These are phyloP conservation scores for Scedosporium boydii DNA, from an alignment of 2,329 filamentous ascomycete species.

Conservation along the genomic window DNA sequence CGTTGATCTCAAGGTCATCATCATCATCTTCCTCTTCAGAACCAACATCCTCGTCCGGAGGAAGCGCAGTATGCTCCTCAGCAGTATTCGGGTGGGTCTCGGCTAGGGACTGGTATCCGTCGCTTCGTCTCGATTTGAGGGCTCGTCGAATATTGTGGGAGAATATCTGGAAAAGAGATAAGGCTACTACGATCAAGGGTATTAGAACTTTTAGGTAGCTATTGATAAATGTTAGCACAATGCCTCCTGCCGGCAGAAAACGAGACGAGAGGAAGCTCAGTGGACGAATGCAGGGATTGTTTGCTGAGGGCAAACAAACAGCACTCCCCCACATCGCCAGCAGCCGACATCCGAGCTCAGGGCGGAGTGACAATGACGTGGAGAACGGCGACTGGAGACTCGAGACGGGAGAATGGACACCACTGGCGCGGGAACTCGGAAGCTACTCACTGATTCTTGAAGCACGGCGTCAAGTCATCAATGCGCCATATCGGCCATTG, in stretches of 20 bases:
- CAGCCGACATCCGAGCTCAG: no score
- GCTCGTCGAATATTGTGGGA: constrained; percentile 46
- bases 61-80: constrained; percentile 42
- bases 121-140: constrained; percentile 35
- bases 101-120: constrained; percentile 46
- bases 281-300: neutral
- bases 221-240: constrained; percentile 11
- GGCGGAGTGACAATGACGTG: no score
- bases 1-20: constrained; percentile 45
- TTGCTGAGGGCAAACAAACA: neutral
- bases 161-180: constrained; percentile 61
- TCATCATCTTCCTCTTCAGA: constrained; percentile 48
- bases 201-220: constrained; percentile 76
- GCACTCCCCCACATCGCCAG: neutral
- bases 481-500: constrained; percentile 50
- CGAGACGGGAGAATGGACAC: no score
- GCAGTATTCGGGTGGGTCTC: constrained; percentile 29
- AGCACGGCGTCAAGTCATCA: constrained; percentile 56
- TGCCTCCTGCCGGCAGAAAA: neutral
- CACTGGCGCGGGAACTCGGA: neutral
- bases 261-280: neutral
- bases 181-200: constrained; percentile 59
- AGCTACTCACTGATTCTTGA: constrained; percentile 55
- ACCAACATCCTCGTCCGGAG: constrained; percentile 31
- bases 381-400: no score